Conservation (phyloP, 352 stramenopile species). For the Blastocystis sp. region DNA sequence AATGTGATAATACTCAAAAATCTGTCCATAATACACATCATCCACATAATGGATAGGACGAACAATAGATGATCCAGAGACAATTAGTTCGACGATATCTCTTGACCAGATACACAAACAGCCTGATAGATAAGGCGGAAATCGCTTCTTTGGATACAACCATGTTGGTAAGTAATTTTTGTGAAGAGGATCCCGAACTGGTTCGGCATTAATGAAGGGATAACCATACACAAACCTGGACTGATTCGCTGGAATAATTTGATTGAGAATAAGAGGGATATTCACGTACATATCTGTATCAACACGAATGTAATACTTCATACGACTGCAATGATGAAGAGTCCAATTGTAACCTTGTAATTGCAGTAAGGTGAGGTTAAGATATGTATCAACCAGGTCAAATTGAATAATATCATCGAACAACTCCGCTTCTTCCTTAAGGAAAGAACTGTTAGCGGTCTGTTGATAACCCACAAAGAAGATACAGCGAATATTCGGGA, state of each 20-base stretch:
- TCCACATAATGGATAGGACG: constrained; percentile 46
- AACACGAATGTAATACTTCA: background rate
- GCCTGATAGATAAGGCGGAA: background rate
- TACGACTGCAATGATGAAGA: too few relatives aligned
- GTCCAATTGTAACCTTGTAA: too few relatives aligned
- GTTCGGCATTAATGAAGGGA: background rate
- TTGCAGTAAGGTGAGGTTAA: too few relatives aligned
- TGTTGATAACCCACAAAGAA: background rate
- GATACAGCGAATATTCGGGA: background rate
- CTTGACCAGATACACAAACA: background rate
- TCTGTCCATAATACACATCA: constrained; percentile 48
- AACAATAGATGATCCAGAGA: background rate
- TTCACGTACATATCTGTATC: constrained; percentile 3
- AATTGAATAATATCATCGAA: constrained; percentile 51
- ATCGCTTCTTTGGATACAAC: background rate
- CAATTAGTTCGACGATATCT: background rate
- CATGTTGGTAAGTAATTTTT: background rate
- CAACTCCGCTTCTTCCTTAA: background rate
- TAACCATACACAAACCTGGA: background rate
- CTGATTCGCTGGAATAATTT: background rate
- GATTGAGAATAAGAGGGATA: background rate
- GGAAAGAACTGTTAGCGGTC: background rate
- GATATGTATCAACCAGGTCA: background rate
- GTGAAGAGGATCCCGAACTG: background rate
- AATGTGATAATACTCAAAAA: background rate